Percentiles rank a stretch among this genome's conserved stretches.
Conservation (phyloP, 192 early-diverging fungal genomes). For the Podila clonocystis region DNA sequence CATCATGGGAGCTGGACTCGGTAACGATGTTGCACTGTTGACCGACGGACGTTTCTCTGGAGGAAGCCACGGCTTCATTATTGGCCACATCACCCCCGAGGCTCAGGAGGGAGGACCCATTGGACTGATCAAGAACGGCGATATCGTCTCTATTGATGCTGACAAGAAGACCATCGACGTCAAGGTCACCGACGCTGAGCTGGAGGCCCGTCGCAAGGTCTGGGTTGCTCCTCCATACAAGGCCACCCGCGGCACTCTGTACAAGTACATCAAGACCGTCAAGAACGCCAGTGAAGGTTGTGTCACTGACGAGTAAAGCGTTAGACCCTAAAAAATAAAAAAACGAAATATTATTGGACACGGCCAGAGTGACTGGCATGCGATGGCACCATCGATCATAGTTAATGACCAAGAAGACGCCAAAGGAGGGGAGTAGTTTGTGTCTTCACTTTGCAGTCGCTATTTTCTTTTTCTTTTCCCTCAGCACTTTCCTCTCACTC, state of each 20-base stretch:
- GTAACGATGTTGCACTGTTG: slow-evolving; percentile 95
- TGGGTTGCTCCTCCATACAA: slow-evolving; percentile 93
- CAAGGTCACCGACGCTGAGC: slow-evolving; percentile 80
- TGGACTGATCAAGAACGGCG: slow-evolving; percentile 90
- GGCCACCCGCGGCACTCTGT: slow-evolving; percentile 88
- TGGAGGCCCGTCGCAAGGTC: slow-evolving; percentile 69
- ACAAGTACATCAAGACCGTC: slow-evolving; percentile 93
- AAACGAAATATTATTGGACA: background rate
- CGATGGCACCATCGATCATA: slow-evolving; percentile 7
- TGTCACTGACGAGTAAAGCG: slow-evolving; percentile 82
- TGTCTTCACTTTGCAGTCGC: background rate
- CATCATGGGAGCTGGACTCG: slow-evolving; percentile 99
- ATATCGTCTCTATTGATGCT: slow-evolving; percentile 92
- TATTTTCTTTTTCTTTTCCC: background rate
- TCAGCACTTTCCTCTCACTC: background rate
- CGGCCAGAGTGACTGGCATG: background rate
- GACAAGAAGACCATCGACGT: slow-evolving; percentile 78
- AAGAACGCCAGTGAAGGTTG: slow-evolving; percentile 83
- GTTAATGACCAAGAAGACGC: background rate
- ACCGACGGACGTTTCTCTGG: slow-evolving; percentile 99
- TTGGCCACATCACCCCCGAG: slow-evolving; percentile 99
- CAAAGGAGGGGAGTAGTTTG: background rate
- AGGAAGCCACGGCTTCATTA: slow-evolving; percentile 98
- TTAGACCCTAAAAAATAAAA: background rate
- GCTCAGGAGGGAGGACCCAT: slow-evolving; percentile 98